Conservation (phyloP, 495 filamentous ascomycete genomes). For the Aspergillus cavernicola region DNA sequence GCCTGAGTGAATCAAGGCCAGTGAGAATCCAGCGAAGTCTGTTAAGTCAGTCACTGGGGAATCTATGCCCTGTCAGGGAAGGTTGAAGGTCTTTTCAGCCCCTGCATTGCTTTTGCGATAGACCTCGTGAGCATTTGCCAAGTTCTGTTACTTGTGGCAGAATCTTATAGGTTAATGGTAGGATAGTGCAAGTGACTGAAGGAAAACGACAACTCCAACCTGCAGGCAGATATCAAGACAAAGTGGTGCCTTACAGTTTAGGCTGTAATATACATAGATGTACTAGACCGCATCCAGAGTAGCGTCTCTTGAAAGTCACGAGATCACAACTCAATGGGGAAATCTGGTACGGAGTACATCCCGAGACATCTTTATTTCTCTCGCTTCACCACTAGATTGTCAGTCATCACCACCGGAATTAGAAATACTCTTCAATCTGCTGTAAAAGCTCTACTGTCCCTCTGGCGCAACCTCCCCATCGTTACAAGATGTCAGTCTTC, state of each 20-base stretch:
- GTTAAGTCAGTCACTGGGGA: neutral
- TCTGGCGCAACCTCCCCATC: too few species aligned
- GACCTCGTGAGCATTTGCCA: constrained; percentile 1
- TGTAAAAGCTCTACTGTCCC: too few species aligned
- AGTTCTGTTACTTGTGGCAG: constrained; percentile 1
- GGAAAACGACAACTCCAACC: neutral
- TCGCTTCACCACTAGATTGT: too few species aligned
- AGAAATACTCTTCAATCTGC: too few species aligned
- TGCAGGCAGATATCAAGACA: neutral
- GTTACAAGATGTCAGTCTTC: neutral
- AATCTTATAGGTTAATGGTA: neutral
- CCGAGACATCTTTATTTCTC: too few species aligned
- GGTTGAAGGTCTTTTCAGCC: neutral
- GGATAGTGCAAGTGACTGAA: neutral
- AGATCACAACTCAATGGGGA: too few species aligned
- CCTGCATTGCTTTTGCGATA: neutral
- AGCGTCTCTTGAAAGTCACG: too few species aligned
- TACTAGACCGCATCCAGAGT: neutral
- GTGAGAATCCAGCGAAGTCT: neutral
- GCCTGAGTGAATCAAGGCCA: neutral
- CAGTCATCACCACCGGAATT: too few species aligned
- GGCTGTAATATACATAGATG: too few species aligned
- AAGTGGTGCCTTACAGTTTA: neutral
- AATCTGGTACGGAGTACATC: too few species aligned
- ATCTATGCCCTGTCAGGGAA: neutral